Evolutionary conservation across 805 yeast genomes (phyloP), one percentile per base, ranked within the genome.

Genomic region (Cyberlindnera americana): DNA sequence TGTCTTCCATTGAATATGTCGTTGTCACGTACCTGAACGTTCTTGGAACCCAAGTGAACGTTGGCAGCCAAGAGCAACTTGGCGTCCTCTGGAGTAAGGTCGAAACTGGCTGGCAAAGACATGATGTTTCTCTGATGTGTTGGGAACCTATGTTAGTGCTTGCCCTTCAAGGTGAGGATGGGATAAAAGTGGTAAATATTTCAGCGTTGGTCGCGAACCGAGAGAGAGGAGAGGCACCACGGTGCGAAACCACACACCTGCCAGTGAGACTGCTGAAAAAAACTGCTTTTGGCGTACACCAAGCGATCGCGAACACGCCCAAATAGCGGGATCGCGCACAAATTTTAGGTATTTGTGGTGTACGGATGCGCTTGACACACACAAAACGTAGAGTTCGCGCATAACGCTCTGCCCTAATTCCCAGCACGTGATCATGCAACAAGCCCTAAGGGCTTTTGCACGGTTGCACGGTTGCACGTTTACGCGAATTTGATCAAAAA

Each of bases 21-120:
- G 25, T n/a, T 29, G 13, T 33, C 34, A 15, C 90, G 75, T 82
- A 85, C 95, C 80, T 90, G 97, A 73, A 91, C 95, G 88, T 93
- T 93, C 88, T 93, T 93, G 72, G 98, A 83, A 75, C 99, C 99
- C 72, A 93, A 84, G 81, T 93, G 99, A 66, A 83, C 87, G 88
- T 91, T 91, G 72, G 99, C 99, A 72, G 99, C 98, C 78, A 93
- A 83, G 75, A 93, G 81, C 72, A 91, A 86, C 81, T 93, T 93
- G 77, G 95, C 95, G 77, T 90, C 97, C 78, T 88, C 96, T 73
- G 89, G 88, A 72, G 96, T 88, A 74, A 86, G 83, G 72, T 82
- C 87, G 75, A 83, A 81, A 66, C 87, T 77, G 75, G 85, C 87
- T 71, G 91, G 90, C 73, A 81, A 76, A 66, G 89, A 81, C 89